A percentile compares a stretch with the other conserved stretches of the same genome.
These are phyloP conservation scores for Haplosporangium sp. DNA, from an alignment of 371 early-diverging fungal species.

Conservation along the genomic window DNA sequence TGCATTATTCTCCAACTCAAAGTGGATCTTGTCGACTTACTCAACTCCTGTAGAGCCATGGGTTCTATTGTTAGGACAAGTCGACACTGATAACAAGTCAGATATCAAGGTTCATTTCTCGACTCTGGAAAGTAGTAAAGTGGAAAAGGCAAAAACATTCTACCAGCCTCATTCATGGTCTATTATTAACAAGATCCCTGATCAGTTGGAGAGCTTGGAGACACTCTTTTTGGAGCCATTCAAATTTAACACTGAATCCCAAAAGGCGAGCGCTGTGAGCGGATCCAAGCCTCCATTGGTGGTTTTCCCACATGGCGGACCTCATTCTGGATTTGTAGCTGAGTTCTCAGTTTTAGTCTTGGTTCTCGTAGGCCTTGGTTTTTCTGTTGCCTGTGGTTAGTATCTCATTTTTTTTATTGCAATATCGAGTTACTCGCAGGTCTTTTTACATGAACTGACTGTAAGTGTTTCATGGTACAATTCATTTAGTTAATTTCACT, in stretches of 20 bases:
- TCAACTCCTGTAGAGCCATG: constrained; percentile 47
- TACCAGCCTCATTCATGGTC: constrained; percentile 48
- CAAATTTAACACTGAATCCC: constrained; percentile 20
- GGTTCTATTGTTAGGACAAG: constrained; percentile 36
- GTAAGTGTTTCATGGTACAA: too few relatives aligned
- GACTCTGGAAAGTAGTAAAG: constrained; percentile 23
- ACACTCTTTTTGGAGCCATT: constrained; percentile 27
- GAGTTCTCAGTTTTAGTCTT: constrained; percentile 59
- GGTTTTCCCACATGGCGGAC: constrained; percentile 78
- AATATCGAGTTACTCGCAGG: too few relatives aligned
- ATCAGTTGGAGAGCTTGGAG: constrained; percentile 43
- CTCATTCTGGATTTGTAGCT: constrained; percentile 66
- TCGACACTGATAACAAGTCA: constrained; percentile 13
- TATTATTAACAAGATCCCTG: constrained; percentile 34
- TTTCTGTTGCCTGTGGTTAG: constrained; percentile 59
- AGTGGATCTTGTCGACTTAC: constrained; percentile 40
- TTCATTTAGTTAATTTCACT: constrained; percentile 73
- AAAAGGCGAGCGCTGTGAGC: constrained; percentile 40
- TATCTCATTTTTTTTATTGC: neutral
- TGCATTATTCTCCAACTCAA: constrained; percentile 29
- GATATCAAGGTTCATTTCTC: constrained; percentile 25
- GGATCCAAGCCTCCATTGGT: constrained; percentile 60
- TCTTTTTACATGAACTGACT: neutral
- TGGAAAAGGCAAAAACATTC: constrained; percentile 29
- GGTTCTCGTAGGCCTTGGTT: constrained; percentile 65